Evolutionary conservation across 2,329 filamentous ascomycete species (phyloP).

Genomic region (Claviceps sp.): DNA sequence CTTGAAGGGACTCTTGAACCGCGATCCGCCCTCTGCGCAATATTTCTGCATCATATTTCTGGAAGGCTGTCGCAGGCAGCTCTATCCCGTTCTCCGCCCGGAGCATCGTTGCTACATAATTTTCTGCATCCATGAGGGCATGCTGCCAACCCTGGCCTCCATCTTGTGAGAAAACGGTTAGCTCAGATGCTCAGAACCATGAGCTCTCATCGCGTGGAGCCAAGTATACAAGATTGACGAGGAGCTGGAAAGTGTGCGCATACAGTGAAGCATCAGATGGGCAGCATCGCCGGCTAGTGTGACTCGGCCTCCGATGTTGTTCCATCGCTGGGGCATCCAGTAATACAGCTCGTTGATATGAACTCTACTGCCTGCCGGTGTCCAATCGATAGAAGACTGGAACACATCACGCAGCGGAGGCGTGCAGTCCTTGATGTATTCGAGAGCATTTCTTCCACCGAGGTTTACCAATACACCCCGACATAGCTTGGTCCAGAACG

Average conservation of each 20-base stretch:
- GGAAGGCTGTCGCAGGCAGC: conserved; percentile 11
- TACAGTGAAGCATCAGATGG: conserved; percentile 31
- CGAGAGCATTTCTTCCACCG: conserved; percentile 22
- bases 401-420: conserved; percentile 17
- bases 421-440: conserved; percentile 16
- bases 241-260: not conserved
- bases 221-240: not conserved
- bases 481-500: conserved; percentile 24
- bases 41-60: conserved; percentile 19
- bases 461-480: conserved; percentile 13
- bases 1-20: conserved; percentile 20
- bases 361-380: conserved; percentile 16
- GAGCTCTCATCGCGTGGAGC: not conserved
- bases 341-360: conserved; percentile 24
- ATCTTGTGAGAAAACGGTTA: conserved; percentile 10
- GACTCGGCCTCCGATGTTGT: conserved; percentile 18
- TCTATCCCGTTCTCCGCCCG: conserved; percentile 8
- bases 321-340: conserved; percentile 20
- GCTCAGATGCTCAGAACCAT: too few relatives aligned
- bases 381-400: conserved; percentile 21
- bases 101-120: conserved; percentile 22
- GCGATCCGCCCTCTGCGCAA: conserved; percentile 20
- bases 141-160: conserved; percentile 34
- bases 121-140: conserved; percentile 25
- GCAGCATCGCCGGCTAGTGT: conserved; percentile 27